Base-by-base conservation (phyloP, 805 yeast genomes). In the Cyberlindnera petersonii region DNA sequence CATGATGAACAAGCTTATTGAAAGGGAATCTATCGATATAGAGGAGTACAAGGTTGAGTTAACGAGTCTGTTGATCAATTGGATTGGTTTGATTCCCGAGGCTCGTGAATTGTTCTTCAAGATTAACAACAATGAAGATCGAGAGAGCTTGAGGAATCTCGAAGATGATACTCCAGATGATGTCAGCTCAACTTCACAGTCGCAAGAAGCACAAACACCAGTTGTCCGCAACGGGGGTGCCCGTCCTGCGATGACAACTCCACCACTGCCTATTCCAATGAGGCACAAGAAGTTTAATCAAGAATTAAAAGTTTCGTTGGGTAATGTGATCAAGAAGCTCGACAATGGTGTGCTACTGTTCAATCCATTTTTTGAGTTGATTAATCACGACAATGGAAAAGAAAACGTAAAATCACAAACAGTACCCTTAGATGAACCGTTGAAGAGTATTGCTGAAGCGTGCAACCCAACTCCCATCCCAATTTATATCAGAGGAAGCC, bases 51-150 rank as follows among this genome's bases (percentile, higher is more conserved):
- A 69, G 8, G 68, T 75, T 39, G 86, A 79, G 47, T 55, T 82
- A 17, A 82, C 79, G 48, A 69, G 76, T 8, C 61, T 82, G 24
- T 59, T 82, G 34, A 68, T 82, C 46, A 74, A 72, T 39, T 81
- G 86, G 86, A 73, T 82, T 24, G 80, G 82, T 5, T 64, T 64
- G 3, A 46, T 78, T 1, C 79, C 82, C 0, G 85, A 77, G 37
- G 87, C 88, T 0, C 67, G 79, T 44, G 72, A 69, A 30, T 51
- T 82, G 5, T 81, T 74, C 48, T 77, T 76, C 44, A 50, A 44
- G 38, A 48, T 66, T 20, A 65, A 63, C 24, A 42, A 43, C 11
- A 45, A 44, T 9, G 33, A 30, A 3, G 37, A 40, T 17, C 39
- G 39, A 11, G 28, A 35, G 9, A 43, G 36, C 2, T 10, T 26